Evolutionary conservation across 345 rosid species (phyloP), one percentile per base, ranked within the genome.

Genomic region (Pugionium cornutum): DNA sequence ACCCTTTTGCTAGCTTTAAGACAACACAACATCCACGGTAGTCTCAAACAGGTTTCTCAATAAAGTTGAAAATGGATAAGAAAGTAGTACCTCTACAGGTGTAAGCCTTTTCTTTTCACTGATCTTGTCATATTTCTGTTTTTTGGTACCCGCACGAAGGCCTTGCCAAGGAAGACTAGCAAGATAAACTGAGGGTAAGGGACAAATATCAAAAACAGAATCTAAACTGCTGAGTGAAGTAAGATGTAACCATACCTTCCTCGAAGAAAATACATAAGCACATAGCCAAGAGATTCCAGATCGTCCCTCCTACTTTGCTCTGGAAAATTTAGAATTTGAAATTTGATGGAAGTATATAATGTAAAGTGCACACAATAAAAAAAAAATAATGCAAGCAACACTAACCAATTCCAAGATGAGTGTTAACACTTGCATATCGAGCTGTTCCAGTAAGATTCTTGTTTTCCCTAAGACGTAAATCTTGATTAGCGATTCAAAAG

Each of bases 281-380:
- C 96, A 52, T 90, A 94, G 69, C 99, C 97, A 59, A 95, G 96
- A 66, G 97, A 95, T 77, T 92, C 99, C 77, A 95, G 84, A 84
- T 91, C 97, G 80, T 92, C 99, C 75, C 99, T 84, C 80, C 99
- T 79, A 82, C 99, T 95, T 85, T 95, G 99, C 75, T 95, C 96
- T 89, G 80, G 53, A 43, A 51, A 34, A 32, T 53, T 75, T 36
- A 76, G 9, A 33, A 47, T 42, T 59, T 30, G 45, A 33, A 25
- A 9, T 26, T 9, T 10, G 1, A 72, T 30, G 11, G 43, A 62
- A 27, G 4, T 34, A 56, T 25, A 26, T 25, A 42, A 44, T 51
- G 60, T 33, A 6, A 36, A 48, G 32, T 53, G 67, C 5, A 52
- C 37, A 53, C 1, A 28, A 40, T 45, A 5, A 2, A 10, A 9